These are phyloP conservation scores for Tillandsia leiboldiana DNA, from an alignment of 176 grass and related monocot genomes.

Conservation along the genomic window DNA sequence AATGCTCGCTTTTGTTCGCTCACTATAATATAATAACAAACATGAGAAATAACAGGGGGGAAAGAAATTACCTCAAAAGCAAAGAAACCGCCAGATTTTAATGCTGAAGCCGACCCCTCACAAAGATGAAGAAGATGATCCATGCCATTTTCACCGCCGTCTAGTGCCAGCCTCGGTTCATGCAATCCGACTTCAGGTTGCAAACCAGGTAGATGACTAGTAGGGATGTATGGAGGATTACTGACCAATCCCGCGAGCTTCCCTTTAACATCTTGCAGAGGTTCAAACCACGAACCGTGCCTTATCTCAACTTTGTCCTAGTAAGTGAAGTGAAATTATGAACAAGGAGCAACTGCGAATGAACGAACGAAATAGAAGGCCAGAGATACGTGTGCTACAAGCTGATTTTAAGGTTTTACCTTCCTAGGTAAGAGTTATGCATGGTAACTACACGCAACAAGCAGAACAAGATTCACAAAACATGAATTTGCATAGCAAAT, in stretches of 20 bases:
- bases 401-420: neutral
- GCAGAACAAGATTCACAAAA: neutral
- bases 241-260: constrained; percentile 74
- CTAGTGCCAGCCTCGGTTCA: constrained; percentile 76
- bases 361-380: neutral
- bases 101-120: constrained; percentile 44
- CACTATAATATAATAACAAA: neutral
- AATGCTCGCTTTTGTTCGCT: no score
- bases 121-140: constrained; percentile 81
- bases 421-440: neutral
- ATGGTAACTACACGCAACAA: neutral
- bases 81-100: constrained; percentile 85
- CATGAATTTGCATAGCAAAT: neutral
- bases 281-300: constrained; percentile 72
- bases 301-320: constrained; percentile 85
- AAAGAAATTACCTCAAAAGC: constrained; percentile 65
- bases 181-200: constrained; percentile 90
- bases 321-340: constrained; percentile 8
- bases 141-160: constrained; percentile 65
- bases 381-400: neutral
- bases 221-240: constrained; percentile 92
- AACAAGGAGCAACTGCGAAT: neutral
- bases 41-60: neutral
- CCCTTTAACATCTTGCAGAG: constrained; percentile 62
- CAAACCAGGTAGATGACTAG: constrained; percentile 51